phyloP scores from a whole-genome alignment of 192 early-diverging fungal species.

The Rhizophagus clarus region DNA sequence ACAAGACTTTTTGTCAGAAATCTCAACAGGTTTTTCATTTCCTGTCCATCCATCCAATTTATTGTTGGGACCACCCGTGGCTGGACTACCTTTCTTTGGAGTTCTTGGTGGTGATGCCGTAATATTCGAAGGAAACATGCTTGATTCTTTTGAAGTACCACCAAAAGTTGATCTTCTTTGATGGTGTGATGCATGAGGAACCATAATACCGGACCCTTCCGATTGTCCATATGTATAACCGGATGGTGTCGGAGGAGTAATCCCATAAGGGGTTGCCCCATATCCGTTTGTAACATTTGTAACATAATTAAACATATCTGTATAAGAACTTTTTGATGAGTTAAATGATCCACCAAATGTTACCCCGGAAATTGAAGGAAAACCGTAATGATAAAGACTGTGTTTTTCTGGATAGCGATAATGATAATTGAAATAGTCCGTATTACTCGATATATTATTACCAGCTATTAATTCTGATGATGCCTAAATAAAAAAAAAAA shows the following conservation, averaged over 20 bases:
- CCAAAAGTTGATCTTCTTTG: conserved; percentile 27
- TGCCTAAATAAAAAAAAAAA: background rate
- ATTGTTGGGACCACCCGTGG: background rate
- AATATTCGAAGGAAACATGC: conserved; percentile 12
- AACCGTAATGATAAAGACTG: background rate
- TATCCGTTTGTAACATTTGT: background rate
- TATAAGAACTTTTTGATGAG: conserved; percentile 14
- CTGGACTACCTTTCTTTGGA: conserved; percentile 25
- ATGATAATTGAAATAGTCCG: conserved; percentile 24
- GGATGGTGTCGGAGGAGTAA: conserved; percentile 13
- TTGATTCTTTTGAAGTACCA: background rate
- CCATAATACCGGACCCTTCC: background rate
- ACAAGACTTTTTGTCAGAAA: background rate
- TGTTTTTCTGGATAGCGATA: conserved; percentile 5
- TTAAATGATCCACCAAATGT: background rate
- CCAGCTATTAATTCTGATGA: background rate
- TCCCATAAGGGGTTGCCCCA: background rate
- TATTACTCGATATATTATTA: background rate
- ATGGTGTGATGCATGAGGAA: conserved; percentile 13
- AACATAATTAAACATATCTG: background rate
- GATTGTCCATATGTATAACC: background rate
- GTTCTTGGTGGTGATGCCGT: conserved; percentile 10
- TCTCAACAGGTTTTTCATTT: background rate
- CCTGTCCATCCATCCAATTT: background rate
- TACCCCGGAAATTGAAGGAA: background rate